Evolutionary conservation across 352 stramenopile species (phyloP).

Genomic region (Globisporangium lucens): DNA sequence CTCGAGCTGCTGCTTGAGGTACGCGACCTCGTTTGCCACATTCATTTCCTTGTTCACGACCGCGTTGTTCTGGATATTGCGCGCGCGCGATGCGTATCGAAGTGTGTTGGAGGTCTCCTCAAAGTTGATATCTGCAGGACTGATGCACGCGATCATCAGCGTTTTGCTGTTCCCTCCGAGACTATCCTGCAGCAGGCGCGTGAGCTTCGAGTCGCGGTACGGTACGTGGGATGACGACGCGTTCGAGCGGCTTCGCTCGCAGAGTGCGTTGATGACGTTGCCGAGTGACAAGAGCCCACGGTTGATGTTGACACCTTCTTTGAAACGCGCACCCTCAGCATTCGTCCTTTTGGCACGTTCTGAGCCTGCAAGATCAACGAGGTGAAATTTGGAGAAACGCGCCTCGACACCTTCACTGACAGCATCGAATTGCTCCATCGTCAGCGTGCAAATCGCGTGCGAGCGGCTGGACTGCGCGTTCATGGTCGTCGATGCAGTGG

Average conservation of each 20-base stretch:
- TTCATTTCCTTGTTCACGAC: constrained; percentile 96
- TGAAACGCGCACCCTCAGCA: constrained; percentile 79
- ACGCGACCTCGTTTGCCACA: constrained; percentile 67
- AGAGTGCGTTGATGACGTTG: constrained; percentile 94
- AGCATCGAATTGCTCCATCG: constrained; percentile 66
- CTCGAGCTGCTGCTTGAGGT: constrained; percentile 68
- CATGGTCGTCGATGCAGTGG: constrained; percentile 71
- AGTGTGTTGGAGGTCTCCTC: constrained; percentile 97
- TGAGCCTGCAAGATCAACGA: constrained; percentile 95
- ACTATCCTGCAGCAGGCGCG: constrained; percentile 84
- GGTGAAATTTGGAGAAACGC: constrained; percentile 87
- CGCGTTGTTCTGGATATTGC: constrained; percentile 98
- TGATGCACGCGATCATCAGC: constrained; percentile 87
- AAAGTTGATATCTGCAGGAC: constrained; percentile 76
- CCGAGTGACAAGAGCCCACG: constrained; percentile 91
- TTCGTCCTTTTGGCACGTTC: constrained; percentile 91
- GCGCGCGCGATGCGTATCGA: constrained; percentile 92
- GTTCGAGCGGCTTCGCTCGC: constrained; percentile 66
- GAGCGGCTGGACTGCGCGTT: constrained; percentile 80
- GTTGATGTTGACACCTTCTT: constrained; percentile 95
- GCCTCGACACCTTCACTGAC: constrained; percentile 27
- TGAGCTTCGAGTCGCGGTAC: constrained; percentile 92
- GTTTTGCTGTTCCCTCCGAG: constrained; percentile 91
- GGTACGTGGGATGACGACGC: constrained; percentile 50
- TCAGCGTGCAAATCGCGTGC: constrained; percentile 88